A percentile compares a stretch with the other conserved stretches of the same genome.
phyloP scores from a whole-genome alignment of 2,329 filamentous ascomycete genomes.

The Epichloe uncinata region DNA sequence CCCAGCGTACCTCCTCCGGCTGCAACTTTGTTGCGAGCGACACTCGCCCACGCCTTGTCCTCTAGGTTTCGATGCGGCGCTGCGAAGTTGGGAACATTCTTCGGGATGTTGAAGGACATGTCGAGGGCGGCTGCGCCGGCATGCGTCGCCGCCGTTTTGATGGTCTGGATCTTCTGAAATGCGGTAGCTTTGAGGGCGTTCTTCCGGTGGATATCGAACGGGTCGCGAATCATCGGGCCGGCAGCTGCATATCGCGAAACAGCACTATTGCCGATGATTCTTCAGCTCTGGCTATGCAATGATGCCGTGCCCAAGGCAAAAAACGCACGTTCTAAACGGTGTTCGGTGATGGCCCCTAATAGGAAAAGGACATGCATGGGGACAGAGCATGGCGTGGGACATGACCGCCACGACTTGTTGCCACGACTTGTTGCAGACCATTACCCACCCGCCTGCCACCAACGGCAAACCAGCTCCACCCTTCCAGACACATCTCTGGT shows the following conservation, averaged over 20 bases:
- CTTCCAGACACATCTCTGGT: background rate
- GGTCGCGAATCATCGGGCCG: conserved; percentile 28
- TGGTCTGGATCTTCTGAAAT: conserved; percentile 28
- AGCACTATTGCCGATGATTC: background rate
- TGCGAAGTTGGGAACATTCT: conserved; percentile 55
- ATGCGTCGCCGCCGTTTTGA: conserved; percentile 35
- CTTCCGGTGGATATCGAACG: conserved; percentile 29
- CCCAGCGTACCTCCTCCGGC: conserved; percentile 27
- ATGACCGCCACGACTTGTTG: background rate
- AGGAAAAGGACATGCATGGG: too few relatives aligned
- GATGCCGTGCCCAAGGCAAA: too few relatives aligned
- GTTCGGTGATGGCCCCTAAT: too few relatives aligned
- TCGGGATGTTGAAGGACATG: conserved; percentile 55
- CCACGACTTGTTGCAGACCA: background rate
- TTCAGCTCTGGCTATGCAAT: background rate
- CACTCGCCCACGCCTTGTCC: conserved; percentile 50
- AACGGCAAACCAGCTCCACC: background rate
- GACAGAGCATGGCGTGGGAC: background rate
- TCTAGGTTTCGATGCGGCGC: conserved; percentile 52
- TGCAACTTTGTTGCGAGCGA: conserved; percentile 20
- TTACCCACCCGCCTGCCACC: too few relatives aligned
- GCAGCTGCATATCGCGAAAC: conserved; percentile 15
- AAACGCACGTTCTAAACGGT: too few relatives aligned
- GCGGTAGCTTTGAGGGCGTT: conserved; percentile 36
- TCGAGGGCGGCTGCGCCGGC: conserved; percentile 35